Percentiles rank a stretch among this genome's conserved stretches.
These are phyloP conservation scores for Tremellales sp. DNA, from an alignment of 1,284 basidiomycete genomes.

Conservation along the genomic window DNA sequence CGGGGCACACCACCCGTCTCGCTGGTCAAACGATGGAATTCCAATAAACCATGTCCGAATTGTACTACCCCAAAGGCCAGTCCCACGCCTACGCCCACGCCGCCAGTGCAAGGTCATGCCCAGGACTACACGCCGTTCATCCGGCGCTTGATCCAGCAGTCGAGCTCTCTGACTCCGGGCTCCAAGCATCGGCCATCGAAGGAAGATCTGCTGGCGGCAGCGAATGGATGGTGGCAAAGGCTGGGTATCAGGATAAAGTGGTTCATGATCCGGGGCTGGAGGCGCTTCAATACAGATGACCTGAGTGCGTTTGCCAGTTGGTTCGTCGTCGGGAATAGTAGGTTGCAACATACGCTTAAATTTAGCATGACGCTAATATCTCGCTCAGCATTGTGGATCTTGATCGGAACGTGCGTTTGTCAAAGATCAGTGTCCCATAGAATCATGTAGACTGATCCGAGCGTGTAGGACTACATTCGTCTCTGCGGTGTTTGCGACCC, in stretches of 20 bases:
- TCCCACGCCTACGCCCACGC: constrained; percentile 10
- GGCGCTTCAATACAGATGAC: constrained; percentile 94
- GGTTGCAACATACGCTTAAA: constrained; percentile 12
- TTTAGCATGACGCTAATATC: neutral
- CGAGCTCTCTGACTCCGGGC: constrained; percentile 19
- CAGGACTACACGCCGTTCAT: constrained; percentile 74
- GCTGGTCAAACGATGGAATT: constrained; percentile 12
- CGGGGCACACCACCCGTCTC: neutral
- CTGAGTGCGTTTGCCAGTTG: constrained; percentile 94
- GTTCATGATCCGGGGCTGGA: constrained; percentile 94
- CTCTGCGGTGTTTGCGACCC: constrained; percentile 82
- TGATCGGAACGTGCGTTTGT: constrained; percentile 80
- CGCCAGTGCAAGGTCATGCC: constrained; percentile 26
- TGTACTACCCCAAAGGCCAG: constrained; percentile 12
- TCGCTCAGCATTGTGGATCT: constrained; percentile 61
- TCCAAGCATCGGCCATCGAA: constrained; percentile 69
- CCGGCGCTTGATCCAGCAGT: constrained; percentile 55
- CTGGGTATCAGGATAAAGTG: constrained; percentile 92
- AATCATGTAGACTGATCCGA: constrained; percentile 10
- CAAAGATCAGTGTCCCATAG: neutral
- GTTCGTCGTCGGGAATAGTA: constrained; percentile 85
- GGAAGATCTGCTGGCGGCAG: constrained; percentile 81
- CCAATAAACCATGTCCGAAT: constrained; percentile 14
- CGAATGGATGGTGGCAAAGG: constrained; percentile 85
- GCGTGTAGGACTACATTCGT: constrained; percentile 81